Evolutionary conservation across 805 yeast genomes (phyloP), one percentile per base, ranked within the genome.

Genomic region (Cyberlindnera mrakii): DNA sequence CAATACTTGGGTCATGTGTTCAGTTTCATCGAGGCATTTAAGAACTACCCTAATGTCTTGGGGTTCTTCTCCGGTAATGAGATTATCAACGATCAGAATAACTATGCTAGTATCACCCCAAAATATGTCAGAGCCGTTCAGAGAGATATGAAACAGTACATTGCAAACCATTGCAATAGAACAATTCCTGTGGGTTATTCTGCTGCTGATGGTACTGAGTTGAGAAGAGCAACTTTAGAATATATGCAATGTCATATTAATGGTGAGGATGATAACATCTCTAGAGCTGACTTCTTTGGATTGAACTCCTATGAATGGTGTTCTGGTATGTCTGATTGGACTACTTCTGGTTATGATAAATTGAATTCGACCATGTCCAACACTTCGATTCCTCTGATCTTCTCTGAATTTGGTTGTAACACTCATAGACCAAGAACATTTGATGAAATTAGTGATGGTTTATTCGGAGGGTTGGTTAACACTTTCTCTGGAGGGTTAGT

Each of bases 251-350:
- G 98, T 70, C 87, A 86, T 39, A 67, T 73, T 41, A 77, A 77
- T 49, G 80, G 75, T 31, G 62, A 62, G 33, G 52, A 66, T 5
- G 77, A 69, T 39, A 83, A 77, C 15, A 67, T 67, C 50, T 85
- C 90, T 14, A 76, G 78, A 53, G 71, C 83, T n/a, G 97, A 91
- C 62, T 89, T 91, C 71, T 89, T 85, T 63, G 99, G 97, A 13
- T 77, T 91, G 60, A 91, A 93, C 70, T 87, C 95, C 41, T 93
- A 93, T 65, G 84, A 88, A 48, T 91, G 98, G 98, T 93, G 98
- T 68, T 86, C 95, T 0, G 87, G 87, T 37, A 47, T 55, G 14
- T 77, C 83, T 27, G 69, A 76, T 53, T 87, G 84, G 82, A 49
- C 65, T 16, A 64, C 77, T 7, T 79, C 90, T 3, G 96, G 95